phyloP scores from a whole-genome alignment of 139 green algal genomes.

The Picochlorum sp. region DNA sequence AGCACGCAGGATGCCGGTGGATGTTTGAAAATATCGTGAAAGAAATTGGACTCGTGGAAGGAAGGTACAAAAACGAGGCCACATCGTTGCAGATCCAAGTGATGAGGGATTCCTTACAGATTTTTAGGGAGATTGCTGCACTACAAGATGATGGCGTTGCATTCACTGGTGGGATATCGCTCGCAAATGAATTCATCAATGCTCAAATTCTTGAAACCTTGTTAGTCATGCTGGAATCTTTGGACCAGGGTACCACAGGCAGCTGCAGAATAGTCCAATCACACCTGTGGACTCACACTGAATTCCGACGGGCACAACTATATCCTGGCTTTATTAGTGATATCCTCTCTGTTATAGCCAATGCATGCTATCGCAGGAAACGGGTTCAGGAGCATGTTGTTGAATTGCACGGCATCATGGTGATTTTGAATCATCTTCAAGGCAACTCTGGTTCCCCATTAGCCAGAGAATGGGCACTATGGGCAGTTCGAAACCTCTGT shows the following conservation, averaged over 20 bases:
- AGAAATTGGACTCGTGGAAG: not conserved
- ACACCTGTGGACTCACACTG: not conserved
- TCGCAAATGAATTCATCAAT: conserved; percentile 9
- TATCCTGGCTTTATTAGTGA: not conserved
- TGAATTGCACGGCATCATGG: conserved; percentile 36
- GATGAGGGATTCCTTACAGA: conserved; percentile 23
- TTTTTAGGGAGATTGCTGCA: conserved; percentile 20
- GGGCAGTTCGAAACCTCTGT: conserved; percentile 82
- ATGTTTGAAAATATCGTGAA: conserved; percentile 1
- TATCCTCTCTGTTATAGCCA: conserved; percentile 42
- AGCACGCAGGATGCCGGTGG: too few relatives aligned
- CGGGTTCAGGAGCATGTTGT: conserved; percentile 36
- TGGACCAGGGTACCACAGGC: conserved; percentile 5
- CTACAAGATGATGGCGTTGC: conserved; percentile 20
- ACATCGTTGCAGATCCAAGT: conserved; percentile 16
- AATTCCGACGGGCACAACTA: not conserved
- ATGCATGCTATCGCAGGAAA: conserved; percentile 27
- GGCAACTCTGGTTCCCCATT: conserved; percentile 55
- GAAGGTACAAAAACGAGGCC: not conserved
- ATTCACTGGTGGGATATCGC: conserved; percentile 4
- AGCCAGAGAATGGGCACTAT: conserved; percentile 82
- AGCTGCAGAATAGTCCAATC: too few relatives aligned
- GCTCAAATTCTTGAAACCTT: conserved; percentile 10
- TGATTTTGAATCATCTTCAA: conserved; percentile 57
- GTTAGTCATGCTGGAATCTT: conserved; percentile 28